Evolutionary conservation across 2,329 filamentous ascomycete species (phyloP), one percentile per base, ranked within the genome.

Genomic region (Diaporthe sp.): DNA sequence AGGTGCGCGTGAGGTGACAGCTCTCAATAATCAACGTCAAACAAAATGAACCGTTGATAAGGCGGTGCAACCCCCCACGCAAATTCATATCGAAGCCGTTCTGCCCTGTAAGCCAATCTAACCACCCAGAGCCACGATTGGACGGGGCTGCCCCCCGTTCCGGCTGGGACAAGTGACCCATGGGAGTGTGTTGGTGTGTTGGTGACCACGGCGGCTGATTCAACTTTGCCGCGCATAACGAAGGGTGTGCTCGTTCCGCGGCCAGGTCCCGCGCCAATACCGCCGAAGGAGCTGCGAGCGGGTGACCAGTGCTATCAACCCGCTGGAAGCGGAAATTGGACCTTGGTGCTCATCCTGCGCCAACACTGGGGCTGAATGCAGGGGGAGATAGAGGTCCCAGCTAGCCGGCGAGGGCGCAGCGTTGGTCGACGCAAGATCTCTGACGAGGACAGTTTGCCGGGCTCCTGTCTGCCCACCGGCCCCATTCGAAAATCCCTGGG

Each of bases 11-110:
- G n/a, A 68, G 63, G 17, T 68, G 63, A 68, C 63, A 68, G 63
- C 63, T 68, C 63, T 68, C 63, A 53, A 68, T 39, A 53, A 68
- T 68, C 63, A 53, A 68, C 30, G 63, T 68, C 63, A 68, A 68
- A 53, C 63, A 68, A 53, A 68, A 53, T 68, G 32, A 37, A 39
- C 47, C 47, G 63, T 39, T 68, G 63, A 68, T 68, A 68, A 68
- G 63, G 63, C 47, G 32, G 47, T 68, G 63, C 47, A 53, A 68
- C 44, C 63, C 61, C 63, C 63, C 63, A 68, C 63, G 47, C 32
- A 53, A 53, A 22, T 53, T 68, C 63, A 68, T 68, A 68, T 53
- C 47, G 63, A 53, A 12, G 32, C 47, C 47, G n/a, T 65, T 32
- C 59, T 12, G 37, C 39, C 59, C 37, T 47, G 59, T 27, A 27